Evolutionary conservation across 805 yeast species (phyloP).

Genomic region (Myxozyma mucilagina): DNA sequence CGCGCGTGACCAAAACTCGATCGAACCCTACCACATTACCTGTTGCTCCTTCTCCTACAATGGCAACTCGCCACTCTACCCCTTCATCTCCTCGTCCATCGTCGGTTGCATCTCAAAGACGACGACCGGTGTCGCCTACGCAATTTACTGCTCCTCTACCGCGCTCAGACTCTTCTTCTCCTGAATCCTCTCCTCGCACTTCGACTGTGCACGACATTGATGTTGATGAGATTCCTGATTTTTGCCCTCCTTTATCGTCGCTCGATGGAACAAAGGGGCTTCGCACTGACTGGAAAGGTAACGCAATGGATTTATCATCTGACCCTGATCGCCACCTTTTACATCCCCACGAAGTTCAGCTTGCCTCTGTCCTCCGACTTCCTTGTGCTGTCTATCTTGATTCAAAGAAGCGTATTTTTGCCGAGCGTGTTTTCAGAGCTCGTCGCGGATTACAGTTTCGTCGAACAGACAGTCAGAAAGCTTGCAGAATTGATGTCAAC

Average conservation of each 20-base stretch:
- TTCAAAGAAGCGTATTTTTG: constrained; percentile 79
- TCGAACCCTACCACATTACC: background rate
- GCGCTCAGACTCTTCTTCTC: constrained; percentile 3
- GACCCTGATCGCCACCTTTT: constrained; percentile 74
- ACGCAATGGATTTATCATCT: constrained; percentile 81
- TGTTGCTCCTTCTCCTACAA: constrained; percentile 9
- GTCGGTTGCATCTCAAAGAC: background rate
- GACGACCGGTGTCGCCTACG: constrained; percentile 15
- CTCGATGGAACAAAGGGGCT: constrained; percentile 46
- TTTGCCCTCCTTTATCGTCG: constrained; percentile 33
- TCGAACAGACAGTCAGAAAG: constrained; percentile 97
- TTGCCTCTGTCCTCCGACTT: constrained; percentile 85
- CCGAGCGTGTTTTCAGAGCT: constrained; percentile 77
- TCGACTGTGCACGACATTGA: constrained; percentile 45
- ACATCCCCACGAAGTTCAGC: constrained; percentile 86
- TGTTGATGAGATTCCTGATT: constrained; percentile 36
- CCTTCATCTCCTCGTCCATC: constrained; percentile 12
- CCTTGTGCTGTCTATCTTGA: constrained; percentile 80
- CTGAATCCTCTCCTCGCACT: constrained; percentile 20
- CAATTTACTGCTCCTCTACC: constrained; percentile 5
- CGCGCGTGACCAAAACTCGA: constrained; percentile 11
- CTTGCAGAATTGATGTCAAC: constrained; percentile 94
- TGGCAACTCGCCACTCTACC: constrained; percentile 14
- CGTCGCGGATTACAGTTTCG: constrained; percentile 76
- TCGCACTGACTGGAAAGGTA: constrained; percentile 97